Evolutionary conservation across 805 yeast genomes (phyloP), one percentile per base, ranked within the genome.

Genomic region (Lipomyces yamadae): DNA sequence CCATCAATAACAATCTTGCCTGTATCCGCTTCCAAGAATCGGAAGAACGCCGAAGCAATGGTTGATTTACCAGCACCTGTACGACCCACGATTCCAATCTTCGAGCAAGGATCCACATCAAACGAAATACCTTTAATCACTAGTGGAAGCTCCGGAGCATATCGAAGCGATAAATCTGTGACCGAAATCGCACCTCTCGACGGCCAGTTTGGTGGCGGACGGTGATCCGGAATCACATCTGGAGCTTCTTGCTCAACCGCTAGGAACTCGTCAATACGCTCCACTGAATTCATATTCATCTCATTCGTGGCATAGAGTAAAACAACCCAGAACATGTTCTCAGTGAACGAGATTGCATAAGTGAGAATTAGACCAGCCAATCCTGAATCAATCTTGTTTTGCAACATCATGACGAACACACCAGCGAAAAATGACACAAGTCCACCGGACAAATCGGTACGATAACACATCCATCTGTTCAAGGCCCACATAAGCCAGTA

Each of bases 21-120:
- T 7, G 77, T 64, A 8, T 81, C 83, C 11, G 89, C 77, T 73
- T 90, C 95, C 57, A 82, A 69, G 67, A 81, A 73, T 62, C 88
- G 77, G 81, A 94, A 94, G 72, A 94, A 84, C 1, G 98, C 97
- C 6, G 98, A 91, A 70, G 94, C 92, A 69, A 94, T 93, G 0
- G 99, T 94, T 0, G 98, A 92, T 78, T 94, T 94, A 73, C 99
- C 99, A 32, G 99, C 98, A 77, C 99, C 99, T 0, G 99, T 94
- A 78, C 99, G 87, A 39, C 99, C 99, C 66, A 94, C 98, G 75
- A 94, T 89, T 75, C 98, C 99, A 71, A 94, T 86, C 77, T 95
- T 95, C 72, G 86, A 83, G 70, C 85, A 86, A 35, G 96, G 86
- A 56, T 86, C 86, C 34, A 94, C 96, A 55, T 86, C 84, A 79